Evolutionary conservation across 169 alveolate species (phyloP).

Genomic region (Plasmodium inui): DNA sequence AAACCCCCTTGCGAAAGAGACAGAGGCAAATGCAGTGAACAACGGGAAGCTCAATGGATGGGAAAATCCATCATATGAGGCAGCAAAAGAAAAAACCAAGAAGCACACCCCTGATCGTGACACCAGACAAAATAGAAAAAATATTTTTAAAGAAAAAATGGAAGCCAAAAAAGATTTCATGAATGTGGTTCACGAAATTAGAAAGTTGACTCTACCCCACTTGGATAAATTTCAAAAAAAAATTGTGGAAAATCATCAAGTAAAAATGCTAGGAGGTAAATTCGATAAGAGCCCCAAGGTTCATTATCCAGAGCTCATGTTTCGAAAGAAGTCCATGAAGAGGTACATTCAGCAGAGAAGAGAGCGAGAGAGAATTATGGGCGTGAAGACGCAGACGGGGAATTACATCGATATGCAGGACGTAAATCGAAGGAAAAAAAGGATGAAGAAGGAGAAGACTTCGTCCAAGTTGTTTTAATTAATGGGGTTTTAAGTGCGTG

Average conservation of each 20-base stretch:
- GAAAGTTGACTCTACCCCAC: constrained; percentile 39
- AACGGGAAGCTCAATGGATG: not conserved
- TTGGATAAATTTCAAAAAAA: constrained; percentile 57
- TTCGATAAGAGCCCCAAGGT: constrained; percentile 75
- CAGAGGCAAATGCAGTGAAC: not conserved
- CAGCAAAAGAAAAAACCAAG: not conserved
- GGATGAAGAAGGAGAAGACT: not conserved
- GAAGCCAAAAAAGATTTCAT: constrained; percentile 25
- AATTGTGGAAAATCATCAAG: constrained; percentile 62
- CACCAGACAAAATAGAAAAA: not conserved
- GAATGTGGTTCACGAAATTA: constrained; percentile 59
- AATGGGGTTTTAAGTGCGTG: not conserved
- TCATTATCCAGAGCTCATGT: constrained; percentile 83
- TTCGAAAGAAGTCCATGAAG: constrained; percentile 78
- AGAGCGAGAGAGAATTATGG: constrained; percentile 74
- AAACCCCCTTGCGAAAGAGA: not conserved
- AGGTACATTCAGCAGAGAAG: constrained; percentile 77
- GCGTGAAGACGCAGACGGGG: constrained; percentile 22
- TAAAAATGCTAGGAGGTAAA: constrained; percentile 56
- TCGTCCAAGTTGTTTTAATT: not conserved
- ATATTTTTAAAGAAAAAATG: constrained; percentile 18
- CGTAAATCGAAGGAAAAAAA: constrained; percentile 35
- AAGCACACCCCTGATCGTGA: not conserved
- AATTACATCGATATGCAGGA: constrained; percentile 44
- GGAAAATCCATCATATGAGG: not conserved